A percentile compares a stretch with the other conserved stretches of the same genome.
Conservation (phyloP, 1,139 yeast species). For the Taphrina sp. region DNA sequence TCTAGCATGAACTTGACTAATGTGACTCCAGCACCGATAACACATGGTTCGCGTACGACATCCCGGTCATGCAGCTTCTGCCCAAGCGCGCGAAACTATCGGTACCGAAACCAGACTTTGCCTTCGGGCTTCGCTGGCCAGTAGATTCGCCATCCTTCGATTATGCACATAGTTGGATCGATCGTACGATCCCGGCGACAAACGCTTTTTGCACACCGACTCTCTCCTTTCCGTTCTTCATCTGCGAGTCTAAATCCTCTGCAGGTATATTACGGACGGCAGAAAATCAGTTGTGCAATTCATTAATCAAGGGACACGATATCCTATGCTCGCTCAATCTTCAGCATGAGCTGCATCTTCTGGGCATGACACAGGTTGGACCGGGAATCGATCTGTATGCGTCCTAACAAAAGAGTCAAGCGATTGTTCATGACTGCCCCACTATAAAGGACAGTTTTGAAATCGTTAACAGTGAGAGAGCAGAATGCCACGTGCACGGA, state of each 20-base stretch:
- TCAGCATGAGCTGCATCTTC: not conserved
- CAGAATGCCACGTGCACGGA: too few species aligned
- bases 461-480: too few species aligned
- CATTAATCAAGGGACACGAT: conserved; percentile 1
- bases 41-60: too few species aligned
- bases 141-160: not conserved
- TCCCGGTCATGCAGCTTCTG: too few species aligned
- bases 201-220: not conserved
- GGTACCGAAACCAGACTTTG: not conserved
- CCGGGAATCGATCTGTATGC: conserved; percentile 83
- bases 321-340: not conserved
- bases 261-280: not conserved
- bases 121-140: not conserved
- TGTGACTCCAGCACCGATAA: too few species aligned
- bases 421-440: too few species aligned
- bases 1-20: too few species aligned
- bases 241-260: not conserved
- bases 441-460: too few species aligned
- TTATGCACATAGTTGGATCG: not conserved
- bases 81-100: not conserved
- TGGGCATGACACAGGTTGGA: not conserved
- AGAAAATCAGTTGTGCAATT: conserved; percentile 1
- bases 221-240: not conserved
- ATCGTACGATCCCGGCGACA: not conserved
- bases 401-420: too few species aligned